phyloP scores from a whole-genome alignment of 257 asterid species.

The Cinchona pubescens region DNA sequence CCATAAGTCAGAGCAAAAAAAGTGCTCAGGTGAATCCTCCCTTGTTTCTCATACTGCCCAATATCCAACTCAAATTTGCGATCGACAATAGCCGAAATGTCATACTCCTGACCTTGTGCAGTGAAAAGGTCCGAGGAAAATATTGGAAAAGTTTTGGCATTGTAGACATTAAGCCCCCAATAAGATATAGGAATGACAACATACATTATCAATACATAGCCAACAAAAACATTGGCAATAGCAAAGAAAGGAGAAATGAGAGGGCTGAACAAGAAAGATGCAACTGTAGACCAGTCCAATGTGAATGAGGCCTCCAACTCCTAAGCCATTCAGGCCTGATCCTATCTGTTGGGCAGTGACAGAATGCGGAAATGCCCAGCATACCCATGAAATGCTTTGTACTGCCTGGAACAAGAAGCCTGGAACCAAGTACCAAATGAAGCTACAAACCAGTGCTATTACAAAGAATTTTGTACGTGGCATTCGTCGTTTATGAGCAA shows the following conservation, averaged over 20 bases:
- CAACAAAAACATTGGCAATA: constrained; percentile 59
- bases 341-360: constrained; percentile 81
- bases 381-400: constrained; percentile 71
- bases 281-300: constrained; percentile 64
- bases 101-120: constrained; percentile 46
- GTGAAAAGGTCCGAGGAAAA: constrained; percentile 57
- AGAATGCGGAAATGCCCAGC: constrained; percentile 72
- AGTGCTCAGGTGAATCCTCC: constrained; percentile 57
- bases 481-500: constrained; percentile 19
- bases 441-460: constrained; percentile 60
- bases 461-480: constrained; percentile 64
- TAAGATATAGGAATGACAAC: constrained; percentile 61
- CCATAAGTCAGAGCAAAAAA: constrained; percentile 65
- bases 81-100: constrained; percentile 47
- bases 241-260: constrained; percentile 74
- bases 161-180: constrained; percentile 66
- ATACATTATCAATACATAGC: constrained; percentile 49
- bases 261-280: constrained; percentile 74
- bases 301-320: constrained; percentile 68
- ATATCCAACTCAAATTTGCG: constrained; percentile 45
- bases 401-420: constrained; percentile 62
- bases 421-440: constrained; percentile 62
- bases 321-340: constrained; percentile 65
- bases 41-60: constrained; percentile 48
- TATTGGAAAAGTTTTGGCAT: constrained; percentile 56